Conservation (phyloP, 2,329 filamentous ascomycete species). For the Diaporthe aspalathi region DNA sequence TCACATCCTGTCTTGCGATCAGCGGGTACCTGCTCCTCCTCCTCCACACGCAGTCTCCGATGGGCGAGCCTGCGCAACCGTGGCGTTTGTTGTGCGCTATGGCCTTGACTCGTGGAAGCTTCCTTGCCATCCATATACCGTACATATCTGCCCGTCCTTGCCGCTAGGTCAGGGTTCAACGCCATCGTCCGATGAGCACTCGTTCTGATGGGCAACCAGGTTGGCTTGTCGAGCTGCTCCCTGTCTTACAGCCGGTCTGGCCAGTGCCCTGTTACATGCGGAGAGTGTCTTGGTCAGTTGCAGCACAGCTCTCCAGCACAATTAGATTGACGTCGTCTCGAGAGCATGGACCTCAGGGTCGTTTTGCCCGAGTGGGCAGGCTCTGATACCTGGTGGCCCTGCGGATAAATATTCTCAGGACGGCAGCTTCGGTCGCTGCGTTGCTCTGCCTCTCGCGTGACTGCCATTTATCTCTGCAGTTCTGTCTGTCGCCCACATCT, state of each 20-base stretch:
- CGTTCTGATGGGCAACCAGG: slow-evolving; percentile 24
- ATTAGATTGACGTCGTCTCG: slow-evolving; percentile 22
- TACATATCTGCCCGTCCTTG: neutral
- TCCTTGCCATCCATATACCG: slow-evolving; percentile 11
- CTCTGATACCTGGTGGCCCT: neutral
- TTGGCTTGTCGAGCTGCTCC: slow-evolving; percentile 28
- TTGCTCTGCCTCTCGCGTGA: neutral
- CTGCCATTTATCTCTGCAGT: neutral
- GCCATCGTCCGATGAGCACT: slow-evolving; percentile 22
- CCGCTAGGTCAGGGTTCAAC: slow-evolving; percentile 7
- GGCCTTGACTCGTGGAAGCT: slow-evolving; percentile 3
- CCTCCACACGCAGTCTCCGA: neutral
- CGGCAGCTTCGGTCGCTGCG: neutral
- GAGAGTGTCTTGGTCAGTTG: slow-evolving; percentile 27
- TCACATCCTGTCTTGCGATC: slow-evolving; percentile 34
- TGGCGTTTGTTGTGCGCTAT: slow-evolving; percentile 16
- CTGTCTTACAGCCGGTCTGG: slow-evolving; percentile 10
- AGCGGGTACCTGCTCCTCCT: slow-evolving; percentile 30
- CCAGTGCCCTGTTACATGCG: slow-evolving; percentile 22
- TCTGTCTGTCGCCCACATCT: neutral
- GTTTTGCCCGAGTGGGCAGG: slow-evolving; percentile 17
- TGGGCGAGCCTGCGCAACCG: slow-evolving; percentile 12
- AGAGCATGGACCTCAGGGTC: slow-evolving; percentile 20
- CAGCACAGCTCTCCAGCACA: slow-evolving; percentile 18
- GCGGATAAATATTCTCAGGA: slow-evolving; percentile 25